phyloP scores from a whole-genome alignment of 2,329 filamentous ascomycete species.

The Penicillium sp. region DNA sequence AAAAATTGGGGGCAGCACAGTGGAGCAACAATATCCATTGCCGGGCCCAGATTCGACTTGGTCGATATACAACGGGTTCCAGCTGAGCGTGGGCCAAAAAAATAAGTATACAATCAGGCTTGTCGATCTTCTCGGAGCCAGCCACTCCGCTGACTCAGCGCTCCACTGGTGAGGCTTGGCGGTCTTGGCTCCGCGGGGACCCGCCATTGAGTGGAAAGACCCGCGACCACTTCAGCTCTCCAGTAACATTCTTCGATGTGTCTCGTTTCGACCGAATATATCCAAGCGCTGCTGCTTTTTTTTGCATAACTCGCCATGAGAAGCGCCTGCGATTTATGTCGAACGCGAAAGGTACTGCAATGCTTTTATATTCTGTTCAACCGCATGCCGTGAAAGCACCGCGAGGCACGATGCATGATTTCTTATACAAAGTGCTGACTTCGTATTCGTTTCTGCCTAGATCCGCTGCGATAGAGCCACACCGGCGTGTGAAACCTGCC shows the following conservation, averaged over 20 bases:
- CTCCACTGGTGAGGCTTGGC: neutral
- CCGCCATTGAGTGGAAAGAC: neutral
- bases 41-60: neutral
- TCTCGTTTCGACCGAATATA: neutral
- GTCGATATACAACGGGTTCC: neutral
- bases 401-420: too few species aligned
- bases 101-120: neutral
- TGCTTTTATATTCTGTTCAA: neutral
- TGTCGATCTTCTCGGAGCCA: conserved; percentile 1
- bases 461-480: conserved; percentile 31
- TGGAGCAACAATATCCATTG: neutral
- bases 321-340: conserved; percentile 29
- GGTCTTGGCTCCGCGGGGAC: neutral
- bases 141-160: conserved; percentile 7
- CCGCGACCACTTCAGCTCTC: neutral
- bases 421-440: neutral
- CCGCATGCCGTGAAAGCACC: too few species aligned
- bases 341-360: conserved; percentile 22
- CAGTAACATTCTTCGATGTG: neutral
- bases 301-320: conserved; percentile 3
- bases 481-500: conserved; percentile 31
- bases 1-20: neutral
- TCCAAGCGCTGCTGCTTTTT: neutral
- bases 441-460: conserved; percentile 12
- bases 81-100: neutral